Evolutionary conservation across 2,329 filamentous ascomycete species (phyloP).

Genomic region (Thielaviopsis musarum): DNA sequence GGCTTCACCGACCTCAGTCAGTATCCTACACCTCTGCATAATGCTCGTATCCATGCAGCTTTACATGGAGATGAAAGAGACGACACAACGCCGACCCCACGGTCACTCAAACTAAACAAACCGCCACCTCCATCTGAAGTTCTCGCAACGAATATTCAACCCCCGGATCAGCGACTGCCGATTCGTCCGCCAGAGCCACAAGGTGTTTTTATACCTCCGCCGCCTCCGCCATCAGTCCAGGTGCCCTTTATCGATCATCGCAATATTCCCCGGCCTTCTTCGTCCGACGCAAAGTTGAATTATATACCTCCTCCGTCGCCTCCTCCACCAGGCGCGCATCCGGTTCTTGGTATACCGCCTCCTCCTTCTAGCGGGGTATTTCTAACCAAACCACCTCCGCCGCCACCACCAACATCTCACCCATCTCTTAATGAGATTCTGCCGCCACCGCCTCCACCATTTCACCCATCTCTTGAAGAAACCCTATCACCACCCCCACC

Average conservation of each 20-base stretch:
- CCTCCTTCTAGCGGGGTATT: background rate
- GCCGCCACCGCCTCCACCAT: background rate
- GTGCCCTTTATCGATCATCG: background rate
- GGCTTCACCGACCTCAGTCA: no score
- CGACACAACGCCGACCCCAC: conserved; percentile 1
- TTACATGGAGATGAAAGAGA: background rate
- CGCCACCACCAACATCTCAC: background rate
- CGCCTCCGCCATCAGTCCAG: background rate
- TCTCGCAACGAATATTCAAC: background rate
- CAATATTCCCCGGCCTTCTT: background rate
- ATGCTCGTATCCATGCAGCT: background rate
- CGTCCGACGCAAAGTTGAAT: background rate
- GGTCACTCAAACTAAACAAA: background rate
- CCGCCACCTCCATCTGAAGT: background rate
- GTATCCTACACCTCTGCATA: background rate
- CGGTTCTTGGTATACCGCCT: background rate
- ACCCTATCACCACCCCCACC: background rate
- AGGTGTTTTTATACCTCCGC: background rate
- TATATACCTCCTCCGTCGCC: background rate
- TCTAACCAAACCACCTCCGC: background rate
- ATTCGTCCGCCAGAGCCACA: background rate
- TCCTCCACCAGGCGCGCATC: background rate
- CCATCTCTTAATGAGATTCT: background rate
- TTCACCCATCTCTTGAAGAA: background rate
- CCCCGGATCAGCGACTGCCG: background rate